Evolutionary conservation across 768 basidiomycete genomes (phyloP).

Genomic region (Chlorophyllum brunneum): DNA sequence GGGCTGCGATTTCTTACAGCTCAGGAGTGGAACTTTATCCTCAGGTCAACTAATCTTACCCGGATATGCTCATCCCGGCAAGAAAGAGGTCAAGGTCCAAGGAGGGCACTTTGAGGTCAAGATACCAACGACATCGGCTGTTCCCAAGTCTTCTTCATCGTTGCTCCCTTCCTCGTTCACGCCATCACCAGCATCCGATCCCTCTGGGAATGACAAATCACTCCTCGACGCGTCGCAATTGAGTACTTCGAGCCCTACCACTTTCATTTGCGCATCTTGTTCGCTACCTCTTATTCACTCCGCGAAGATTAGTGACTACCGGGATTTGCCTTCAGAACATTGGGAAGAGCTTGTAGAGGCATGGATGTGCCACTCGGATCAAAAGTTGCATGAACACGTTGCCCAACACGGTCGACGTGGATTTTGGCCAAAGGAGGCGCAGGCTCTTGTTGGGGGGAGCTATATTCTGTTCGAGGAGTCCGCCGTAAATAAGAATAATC

Average conservation of each 20-base stretch:
- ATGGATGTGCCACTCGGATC: slow-evolving; percentile 97
- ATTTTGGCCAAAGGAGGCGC: slow-evolving; percentile 72
- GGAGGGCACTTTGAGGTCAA: slow-evolving; percentile 72
- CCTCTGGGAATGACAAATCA: slow-evolving; percentile 21
- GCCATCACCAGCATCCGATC: slow-evolving; percentile 19
- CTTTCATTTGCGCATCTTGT: slow-evolving; percentile 78
- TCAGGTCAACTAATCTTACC: slow-evolving; percentile 59
- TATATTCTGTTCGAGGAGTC: slow-evolving; percentile 77
- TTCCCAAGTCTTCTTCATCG: neutral
- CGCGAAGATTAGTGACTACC: slow-evolving; percentile 49
- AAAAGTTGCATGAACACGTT: slow-evolving; percentile 72
- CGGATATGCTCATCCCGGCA: slow-evolving; percentile 53
- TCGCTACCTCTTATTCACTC: slow-evolving; percentile 70
- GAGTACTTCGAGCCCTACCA: slow-evolving; percentile 45
- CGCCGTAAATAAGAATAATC: slow-evolving; percentile 48
- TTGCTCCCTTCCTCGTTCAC: slow-evolving; percentile 5
- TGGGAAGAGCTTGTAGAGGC: slow-evolving; percentile 97
- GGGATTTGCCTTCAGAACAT: slow-evolving; percentile 91
- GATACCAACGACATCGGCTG: slow-evolving; percentile 32
- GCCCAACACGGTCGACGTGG: slow-evolving; percentile 54
- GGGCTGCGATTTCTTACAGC: slow-evolving; percentile 51
- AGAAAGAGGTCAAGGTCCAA: slow-evolving; percentile 53
- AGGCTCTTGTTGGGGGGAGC: slow-evolving; percentile 86
- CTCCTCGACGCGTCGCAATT: slow-evolving; percentile 75
- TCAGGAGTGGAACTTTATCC: slow-evolving; percentile 54